These are phyloP conservation scores for Fusarium devonianum DNA, from an alignment of 2,329 filamentous ascomycete genomes.

Conservation along the genomic window DNA sequence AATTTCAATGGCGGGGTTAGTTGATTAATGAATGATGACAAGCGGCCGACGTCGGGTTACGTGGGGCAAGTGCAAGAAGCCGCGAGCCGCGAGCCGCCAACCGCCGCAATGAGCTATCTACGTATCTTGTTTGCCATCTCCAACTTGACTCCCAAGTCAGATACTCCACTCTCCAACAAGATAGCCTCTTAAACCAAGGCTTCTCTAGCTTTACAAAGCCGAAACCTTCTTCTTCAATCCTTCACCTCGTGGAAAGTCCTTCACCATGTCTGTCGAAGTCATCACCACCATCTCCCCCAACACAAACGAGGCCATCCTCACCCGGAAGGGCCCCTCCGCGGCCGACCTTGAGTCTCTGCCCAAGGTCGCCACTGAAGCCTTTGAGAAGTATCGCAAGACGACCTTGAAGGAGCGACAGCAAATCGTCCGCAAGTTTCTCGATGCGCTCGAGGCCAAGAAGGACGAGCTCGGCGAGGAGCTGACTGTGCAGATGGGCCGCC, in stretches of 20 bases:
- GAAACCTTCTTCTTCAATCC: too few species aligned
- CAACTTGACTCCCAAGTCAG: too few species aligned
- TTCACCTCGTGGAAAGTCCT: conserved; percentile 4
- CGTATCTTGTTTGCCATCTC: conserved; percentile 24
- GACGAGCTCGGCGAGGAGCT: conserved; percentile 85
- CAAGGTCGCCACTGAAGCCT: conserved; percentile 74
- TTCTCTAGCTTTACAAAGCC: too few species aligned
- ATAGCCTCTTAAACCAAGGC: conserved; percentile 12
- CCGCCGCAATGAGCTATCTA: conserved; percentile 22
- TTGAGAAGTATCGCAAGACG: conserved; percentile 78
- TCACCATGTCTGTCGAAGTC: conserved; percentile 68
- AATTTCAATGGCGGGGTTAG: conserved; percentile 32
- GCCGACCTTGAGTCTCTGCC: conserved; percentile 77
- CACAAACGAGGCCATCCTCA: conserved; percentile 84
- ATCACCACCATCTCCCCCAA: conserved; percentile 86
- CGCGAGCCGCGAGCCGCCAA: conserved; percentile 30
- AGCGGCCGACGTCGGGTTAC: conserved; percentile 38
- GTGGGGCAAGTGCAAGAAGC: conserved; percentile 38
- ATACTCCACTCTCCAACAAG: conserved; percentile 37
- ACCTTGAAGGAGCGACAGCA: conserved; percentile 76
- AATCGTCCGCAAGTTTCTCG: conserved; percentile 82
- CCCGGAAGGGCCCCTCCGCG: conserved; percentile 75
- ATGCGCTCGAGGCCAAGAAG: conserved; percentile 72
- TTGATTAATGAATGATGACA: conserved; percentile 19
- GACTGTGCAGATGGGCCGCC: conserved; percentile 94